Conservation (phyloP, 2,329 filamentous ascomycete genomes). For the Amesomyces nigricolor region DNA sequence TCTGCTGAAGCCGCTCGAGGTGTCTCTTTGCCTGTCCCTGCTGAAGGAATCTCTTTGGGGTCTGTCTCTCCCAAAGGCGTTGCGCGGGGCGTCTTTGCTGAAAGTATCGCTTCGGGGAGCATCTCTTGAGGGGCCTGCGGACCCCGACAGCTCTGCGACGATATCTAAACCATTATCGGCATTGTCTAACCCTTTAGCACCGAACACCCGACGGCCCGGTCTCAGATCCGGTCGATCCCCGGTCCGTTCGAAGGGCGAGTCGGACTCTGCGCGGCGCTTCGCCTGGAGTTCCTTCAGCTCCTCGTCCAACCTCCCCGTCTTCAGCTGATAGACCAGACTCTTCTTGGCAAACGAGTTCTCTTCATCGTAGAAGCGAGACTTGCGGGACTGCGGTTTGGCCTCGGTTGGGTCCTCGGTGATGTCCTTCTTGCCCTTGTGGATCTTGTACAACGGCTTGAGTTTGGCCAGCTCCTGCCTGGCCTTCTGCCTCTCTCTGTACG, state of each 20-base stretch:
- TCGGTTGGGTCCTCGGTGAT: slow-evolving; percentile 39
- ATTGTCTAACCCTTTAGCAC: not conserved
- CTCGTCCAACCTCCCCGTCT: slow-evolving; percentile 39
- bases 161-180: not conserved
- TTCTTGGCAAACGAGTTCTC: slow-evolving; percentile 46
- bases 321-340: slow-evolving; percentile 51
- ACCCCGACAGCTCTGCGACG: slow-evolving; percentile 6
- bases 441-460: slow-evolving; percentile 30
- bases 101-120: not conserved
- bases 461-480: slow-evolving; percentile 25
- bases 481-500: slow-evolving; percentile 27
- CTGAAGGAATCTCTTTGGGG: not conserved
- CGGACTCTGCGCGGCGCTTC: not conserved
- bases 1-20: no score
- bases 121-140: not conserved
- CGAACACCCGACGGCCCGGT: not conserved
- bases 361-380: slow-evolving; percentile 48
- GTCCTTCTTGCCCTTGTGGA: slow-evolving; percentile 48
- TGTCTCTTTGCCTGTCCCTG: not conserved
- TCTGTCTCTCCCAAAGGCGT: not conserved
- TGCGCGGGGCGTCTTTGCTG: not conserved
- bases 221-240: slow-evolving; percentile 3
- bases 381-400: slow-evolving; percentile 41
- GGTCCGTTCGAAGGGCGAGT: slow-evolving; percentile 6
- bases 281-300: slow-evolving; percentile 24